Percentiles rank a stretch among this genome's conserved stretches.
phyloP scores from a whole-genome alignment of 2,329 filamentous ascomycete species.

The Colletotrichum magnum region DNA sequence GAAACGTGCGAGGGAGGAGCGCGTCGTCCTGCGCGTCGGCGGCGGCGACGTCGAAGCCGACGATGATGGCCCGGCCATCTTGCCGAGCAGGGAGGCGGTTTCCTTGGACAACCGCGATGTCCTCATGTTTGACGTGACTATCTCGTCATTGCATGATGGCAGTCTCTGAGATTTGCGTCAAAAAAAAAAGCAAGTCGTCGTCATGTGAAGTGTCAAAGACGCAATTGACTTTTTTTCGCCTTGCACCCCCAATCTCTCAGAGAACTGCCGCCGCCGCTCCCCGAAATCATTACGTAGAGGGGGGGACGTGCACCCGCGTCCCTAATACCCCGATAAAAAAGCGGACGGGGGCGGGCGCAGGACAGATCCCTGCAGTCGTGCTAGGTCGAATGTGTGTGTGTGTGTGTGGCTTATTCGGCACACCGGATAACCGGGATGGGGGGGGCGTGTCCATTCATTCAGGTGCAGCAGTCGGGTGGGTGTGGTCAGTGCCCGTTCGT shows the following conservation, averaged over 20 bases:
- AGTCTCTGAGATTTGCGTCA: neutral
- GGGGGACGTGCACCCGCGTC: neutral
- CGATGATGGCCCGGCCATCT: slow-evolving; percentile 43
- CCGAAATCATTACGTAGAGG: neutral
- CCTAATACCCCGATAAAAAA: too few relatives aligned
- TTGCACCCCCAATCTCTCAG: neutral
- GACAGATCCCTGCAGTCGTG: too few relatives aligned
- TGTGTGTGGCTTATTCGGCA: too few relatives aligned
- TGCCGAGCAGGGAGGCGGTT: slow-evolving; percentile 68
- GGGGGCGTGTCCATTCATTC: too few relatives aligned
- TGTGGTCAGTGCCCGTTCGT: too few relatives aligned
- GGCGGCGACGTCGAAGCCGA: slow-evolving; percentile 42
- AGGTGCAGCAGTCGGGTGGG: too few relatives aligned
- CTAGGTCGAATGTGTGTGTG: too few relatives aligned
- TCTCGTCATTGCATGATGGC: neutral
- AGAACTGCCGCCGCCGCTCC: too few relatives aligned
- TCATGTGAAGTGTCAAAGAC: neutral
- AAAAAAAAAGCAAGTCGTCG: too few relatives aligned
- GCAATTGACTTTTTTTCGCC: slow-evolving; percentile 3
- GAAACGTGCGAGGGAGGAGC: slow-evolving; percentile 65
- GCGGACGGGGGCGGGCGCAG: too few relatives aligned
- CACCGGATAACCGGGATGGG: too few relatives aligned
- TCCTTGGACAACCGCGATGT: slow-evolving; percentile 72
- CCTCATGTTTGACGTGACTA: slow-evolving; percentile 57
- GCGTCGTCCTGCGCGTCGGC: slow-evolving; percentile 62